Evolutionary conservation across 768 basidiomycete species (phyloP).

Genomic region (Macrolepiota fuliginosa): DNA sequence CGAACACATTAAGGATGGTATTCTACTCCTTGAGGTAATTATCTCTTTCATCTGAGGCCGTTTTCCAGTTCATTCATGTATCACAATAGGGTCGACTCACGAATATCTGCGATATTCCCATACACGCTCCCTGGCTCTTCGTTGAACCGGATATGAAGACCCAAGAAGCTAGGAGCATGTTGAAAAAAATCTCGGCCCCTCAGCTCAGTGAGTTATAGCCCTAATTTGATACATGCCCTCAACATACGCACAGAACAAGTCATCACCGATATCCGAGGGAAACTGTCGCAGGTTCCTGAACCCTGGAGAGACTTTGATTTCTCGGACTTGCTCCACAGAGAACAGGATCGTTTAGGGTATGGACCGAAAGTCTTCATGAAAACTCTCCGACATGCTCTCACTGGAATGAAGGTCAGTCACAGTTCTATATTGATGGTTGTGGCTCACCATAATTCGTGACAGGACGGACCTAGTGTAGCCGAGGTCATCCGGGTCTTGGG

Average conservation of each 20-base stretch:
- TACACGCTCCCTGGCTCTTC: conserved; percentile 77
- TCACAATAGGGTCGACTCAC: conserved; percentile 57
- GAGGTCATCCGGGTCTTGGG: conserved; percentile 46
- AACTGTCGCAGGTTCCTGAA: conserved; percentile 28
- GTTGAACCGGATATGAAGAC: conserved; percentile 57
- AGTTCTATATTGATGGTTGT: not conserved
- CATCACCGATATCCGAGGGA: conserved; percentile 26
- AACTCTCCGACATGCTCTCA: conserved; percentile 72
- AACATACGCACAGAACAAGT: conserved; percentile 24
- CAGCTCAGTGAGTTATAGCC: not conserved
- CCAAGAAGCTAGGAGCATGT: conserved; percentile 54
- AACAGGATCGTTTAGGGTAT: not conserved
- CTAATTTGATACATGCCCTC: too few relatives aligned
- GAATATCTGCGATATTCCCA: conserved; percentile 70
- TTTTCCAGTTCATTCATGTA: not conserved
- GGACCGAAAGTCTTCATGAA: conserved; percentile 25
- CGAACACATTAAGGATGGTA: conserved; percentile 62
- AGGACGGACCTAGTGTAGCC: conserved; percentile 50
- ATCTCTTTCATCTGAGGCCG: not conserved
- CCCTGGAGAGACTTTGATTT: conserved; percentile 7
- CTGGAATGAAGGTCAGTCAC: conserved; percentile 75
- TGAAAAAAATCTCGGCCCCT: conserved; percentile 22
- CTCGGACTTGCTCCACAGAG: not conserved
- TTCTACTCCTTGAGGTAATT: conserved; percentile 57
- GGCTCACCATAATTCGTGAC: conserved; percentile 1